Evolutionary conservation across 805 yeast species (phyloP).

Genomic region (Kuraishia borneana): DNA sequence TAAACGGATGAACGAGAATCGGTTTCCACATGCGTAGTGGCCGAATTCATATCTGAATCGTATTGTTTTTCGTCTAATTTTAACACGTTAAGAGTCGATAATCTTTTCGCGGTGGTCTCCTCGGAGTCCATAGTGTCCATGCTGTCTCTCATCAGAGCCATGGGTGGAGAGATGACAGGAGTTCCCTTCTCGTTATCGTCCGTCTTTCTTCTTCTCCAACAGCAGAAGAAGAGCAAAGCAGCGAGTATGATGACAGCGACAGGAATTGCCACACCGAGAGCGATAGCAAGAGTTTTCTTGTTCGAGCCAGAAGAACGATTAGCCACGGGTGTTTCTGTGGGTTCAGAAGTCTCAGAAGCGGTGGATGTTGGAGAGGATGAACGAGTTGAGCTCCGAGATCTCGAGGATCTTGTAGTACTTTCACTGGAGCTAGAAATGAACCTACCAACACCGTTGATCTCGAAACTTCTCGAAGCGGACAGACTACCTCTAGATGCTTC

Average conservation of each 20-base stretch:
- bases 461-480: constrained; percentile 31
- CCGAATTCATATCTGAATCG: constrained; percentile 26
- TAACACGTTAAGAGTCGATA: constrained; percentile 39
- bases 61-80: constrained; percentile 32
- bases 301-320: constrained; percentile 9
- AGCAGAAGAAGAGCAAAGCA: constrained; percentile 41
- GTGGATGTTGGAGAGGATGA: constrained; percentile 15
- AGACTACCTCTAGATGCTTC: constrained; percentile 25
- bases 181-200: constrained; percentile 11
- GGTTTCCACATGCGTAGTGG: constrained; percentile 37
- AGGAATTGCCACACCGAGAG: constrained; percentile 83
- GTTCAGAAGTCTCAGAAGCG: constrained; percentile 12
- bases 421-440: constrained; percentile 11
- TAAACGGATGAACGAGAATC: constrained; percentile 21
- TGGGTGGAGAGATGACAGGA: constrained; percentile 26
- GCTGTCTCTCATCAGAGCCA: constrained; percentile 15
- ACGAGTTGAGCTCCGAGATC: constrained; percentile 16
- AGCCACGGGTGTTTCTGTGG: no score
- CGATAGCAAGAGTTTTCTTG: constrained; percentile 66
- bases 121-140: constrained; percentile 8
- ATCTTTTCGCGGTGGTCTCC: constrained; percentile 17
- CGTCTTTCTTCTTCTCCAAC: constrained; percentile 33
- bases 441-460: constrained; percentile 38
- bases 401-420: constrained; percentile 14
- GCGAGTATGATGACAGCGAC: constrained; percentile 36